Percentiles rank a stretch among this genome's conserved stretches.
These are phyloP conservation scores for Wolfiporia cocos DNA, from an alignment of 1,284 basidiomycete species.

Conservation along the genomic window DNA sequence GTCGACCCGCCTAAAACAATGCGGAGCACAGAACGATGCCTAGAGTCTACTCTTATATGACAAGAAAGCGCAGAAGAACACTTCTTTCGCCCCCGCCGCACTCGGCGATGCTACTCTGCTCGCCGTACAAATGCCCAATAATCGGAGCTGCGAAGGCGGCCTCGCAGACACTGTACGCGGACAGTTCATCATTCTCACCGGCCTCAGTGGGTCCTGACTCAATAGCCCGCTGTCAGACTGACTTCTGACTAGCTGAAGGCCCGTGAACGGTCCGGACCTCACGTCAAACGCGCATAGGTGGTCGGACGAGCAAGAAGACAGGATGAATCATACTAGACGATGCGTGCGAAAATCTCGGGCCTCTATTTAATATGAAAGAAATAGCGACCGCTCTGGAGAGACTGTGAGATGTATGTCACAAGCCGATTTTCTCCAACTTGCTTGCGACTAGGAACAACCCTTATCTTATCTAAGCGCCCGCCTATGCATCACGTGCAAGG, in stretches of 20 bases:
- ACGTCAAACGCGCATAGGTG: neutral
- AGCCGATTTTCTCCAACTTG: too few relatives aligned
- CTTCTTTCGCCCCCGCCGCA: constrained; percentile 20
- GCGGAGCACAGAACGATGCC: constrained; percentile 14
- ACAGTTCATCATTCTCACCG: constrained; percentile 16
- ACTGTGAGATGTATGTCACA: too few relatives aligned
- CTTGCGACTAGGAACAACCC: too few relatives aligned
- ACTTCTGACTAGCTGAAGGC: neutral
- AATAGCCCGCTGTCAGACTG: neutral
- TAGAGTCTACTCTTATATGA: constrained; percentile 20
- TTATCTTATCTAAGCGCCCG: too few relatives aligned
- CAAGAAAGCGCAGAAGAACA: constrained; percentile 18
- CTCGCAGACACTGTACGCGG: constrained; percentile 17
- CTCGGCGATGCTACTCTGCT: constrained; percentile 18
- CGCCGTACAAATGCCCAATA: constrained; percentile 14
- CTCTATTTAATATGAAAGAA: too few relatives aligned
- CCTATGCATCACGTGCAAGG: too few relatives aligned
- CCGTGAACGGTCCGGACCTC: neutral
- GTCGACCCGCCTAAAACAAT: neutral
- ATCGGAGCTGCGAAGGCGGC: constrained; percentile 15
- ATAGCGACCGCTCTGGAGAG: too few relatives aligned
- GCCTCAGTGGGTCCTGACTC: neutral
- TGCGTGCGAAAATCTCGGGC: too few relatives aligned
- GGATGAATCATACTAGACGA: too few relatives aligned
- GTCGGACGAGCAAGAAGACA: too few relatives aligned